Base-by-base conservation (phyloP, 148 eudicot species). In the Tetragonia tetragonoides region DNA sequence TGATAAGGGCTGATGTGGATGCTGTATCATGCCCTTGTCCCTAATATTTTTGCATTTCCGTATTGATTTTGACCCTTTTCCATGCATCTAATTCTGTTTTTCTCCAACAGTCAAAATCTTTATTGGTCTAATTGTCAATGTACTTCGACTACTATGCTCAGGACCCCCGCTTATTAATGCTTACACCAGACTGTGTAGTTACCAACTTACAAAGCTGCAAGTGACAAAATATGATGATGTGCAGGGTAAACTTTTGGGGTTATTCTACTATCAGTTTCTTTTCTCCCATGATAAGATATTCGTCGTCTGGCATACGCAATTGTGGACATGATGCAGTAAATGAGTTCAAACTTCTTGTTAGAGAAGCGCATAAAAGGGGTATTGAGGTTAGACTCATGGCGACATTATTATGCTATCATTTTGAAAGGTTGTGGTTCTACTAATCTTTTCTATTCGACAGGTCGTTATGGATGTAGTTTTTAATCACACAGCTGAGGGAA, bases 401-500 rank as follows among this genome's bases (percentile, higher is more conserved):
- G 21, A 68, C 51, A 67, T 76, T 68, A 12, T 39, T 62, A 16
- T 23, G 75, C 69, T 66, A 10, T 65, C 65, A 59, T 47, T 75
- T 59, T 63, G 56, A 51, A 34, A 20, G 39, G 74, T 78, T 73
- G 66, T 73, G 42, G 53, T 51, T 40, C 65, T 77, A 82, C 75
- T 78, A 63, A 81, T 69, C 54, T 57, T 78, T 65, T 57, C 44
- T 44, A 62, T 65, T 78, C 75, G 62, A 69, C 87, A 93, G 99
- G 99, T 96, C 49, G 82, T 96, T 81, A 93, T 96, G 99, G 99
- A 96, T 83, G 97, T 96, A 77, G 99, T 96, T 78, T 93, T 96
- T 81, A 96, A 96, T 82, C 99, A 96, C 84, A 93, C 99, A 46
- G 98, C 99, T 81, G 99, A 96, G 90, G 99, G 99, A 83, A 96